Conservation (phyloP, 2,329 filamentous ascomycete genomes). For the Aspergillus ustus region DNA sequence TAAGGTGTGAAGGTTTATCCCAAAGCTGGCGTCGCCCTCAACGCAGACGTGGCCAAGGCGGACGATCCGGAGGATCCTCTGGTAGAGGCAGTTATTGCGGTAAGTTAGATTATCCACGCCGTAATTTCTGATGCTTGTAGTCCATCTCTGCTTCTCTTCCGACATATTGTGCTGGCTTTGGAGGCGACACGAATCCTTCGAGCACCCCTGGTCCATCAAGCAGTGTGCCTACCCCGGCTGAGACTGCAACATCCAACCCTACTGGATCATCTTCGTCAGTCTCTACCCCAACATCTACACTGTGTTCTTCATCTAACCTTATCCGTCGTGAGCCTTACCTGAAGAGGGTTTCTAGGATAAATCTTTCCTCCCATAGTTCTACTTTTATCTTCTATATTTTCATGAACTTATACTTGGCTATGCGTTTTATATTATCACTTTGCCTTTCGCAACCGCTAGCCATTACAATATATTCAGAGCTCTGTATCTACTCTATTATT, state of each 20-base stretch:
- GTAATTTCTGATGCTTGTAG: not conserved
- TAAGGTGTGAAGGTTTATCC: constrained; percentile 14
- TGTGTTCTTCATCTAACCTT: not conserved
- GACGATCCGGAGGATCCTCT: constrained; percentile 8
- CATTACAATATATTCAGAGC: no score
- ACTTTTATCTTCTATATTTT: no score
- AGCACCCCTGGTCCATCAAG: not conserved
- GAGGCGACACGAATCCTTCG: not conserved
- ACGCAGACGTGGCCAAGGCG: constrained; percentile 4
- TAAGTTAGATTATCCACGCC: not conserved
- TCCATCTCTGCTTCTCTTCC: constrained; percentile 7
- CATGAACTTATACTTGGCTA: no score
- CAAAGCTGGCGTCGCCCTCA: constrained; percentile 2
- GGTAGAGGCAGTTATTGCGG: constrained; percentile 3
- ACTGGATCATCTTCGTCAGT: not conserved
- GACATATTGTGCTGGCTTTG: not conserved
- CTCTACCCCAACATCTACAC: not conserved
- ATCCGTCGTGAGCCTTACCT: not conserved
- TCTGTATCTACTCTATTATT: no score
- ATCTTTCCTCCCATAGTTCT: no score
- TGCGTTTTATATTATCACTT: no score
- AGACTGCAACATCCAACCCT: not conserved
- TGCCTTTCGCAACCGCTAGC: no score
- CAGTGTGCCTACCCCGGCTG: not conserved
- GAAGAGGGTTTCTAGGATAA: not conserved